Base-by-base conservation (phyloP, 2,329 filamentous ascomycete species). In the Aspergillus sp. region DNA sequence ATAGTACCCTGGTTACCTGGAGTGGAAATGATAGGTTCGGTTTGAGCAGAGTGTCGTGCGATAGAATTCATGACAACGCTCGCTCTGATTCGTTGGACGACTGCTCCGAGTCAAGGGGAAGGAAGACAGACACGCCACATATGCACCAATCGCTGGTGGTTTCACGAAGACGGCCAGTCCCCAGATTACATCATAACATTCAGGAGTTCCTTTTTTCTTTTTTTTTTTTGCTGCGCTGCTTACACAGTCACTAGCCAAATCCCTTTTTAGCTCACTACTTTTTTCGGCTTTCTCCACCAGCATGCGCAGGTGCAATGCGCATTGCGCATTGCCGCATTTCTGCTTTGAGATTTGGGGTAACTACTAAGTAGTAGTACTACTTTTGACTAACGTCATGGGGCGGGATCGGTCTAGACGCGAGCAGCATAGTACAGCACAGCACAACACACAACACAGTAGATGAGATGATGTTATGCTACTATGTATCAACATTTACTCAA, bases 31-130 rank as follows among this genome's bases (percentile, higher is more conserved):
- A 55, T 55, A 45, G 21, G 45, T 25, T 45, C 38, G 10, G 23
- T 28, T n/a, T 23, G 8, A 38, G 17, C n/a, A 47, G 30, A 25
- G 38, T n/a, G 41, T 55, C 23, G 51, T 28, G 51, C 8, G 32
- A 53, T 53, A 21, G 38, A 41, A 41, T 23, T 25, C 43, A 55
- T 36, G 32, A 5, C 21, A 38, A n/a, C 3, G 36, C 10, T 2
- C 32, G 12, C 15, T 50, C 21, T 59, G 5, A 59, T 59, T 59
- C 25, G 57, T 45, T 50, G 57, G 57, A 23, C 30, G 25, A 49
- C 47, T 50, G 57, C 25, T 50, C 57, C 57, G 57, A 50, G 23
- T 55, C 43, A 59, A 55, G 57, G 57, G 57, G 28, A 12, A 13
- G 32, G 57, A 55, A 23, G 5, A 45, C 10, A 21, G 39, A 47